Evolutionary conservation across 805 yeast genomes (phyloP), one percentile per base, ranked within the genome.

Genomic region (Vanderwaltozyma polyspora): DNA sequence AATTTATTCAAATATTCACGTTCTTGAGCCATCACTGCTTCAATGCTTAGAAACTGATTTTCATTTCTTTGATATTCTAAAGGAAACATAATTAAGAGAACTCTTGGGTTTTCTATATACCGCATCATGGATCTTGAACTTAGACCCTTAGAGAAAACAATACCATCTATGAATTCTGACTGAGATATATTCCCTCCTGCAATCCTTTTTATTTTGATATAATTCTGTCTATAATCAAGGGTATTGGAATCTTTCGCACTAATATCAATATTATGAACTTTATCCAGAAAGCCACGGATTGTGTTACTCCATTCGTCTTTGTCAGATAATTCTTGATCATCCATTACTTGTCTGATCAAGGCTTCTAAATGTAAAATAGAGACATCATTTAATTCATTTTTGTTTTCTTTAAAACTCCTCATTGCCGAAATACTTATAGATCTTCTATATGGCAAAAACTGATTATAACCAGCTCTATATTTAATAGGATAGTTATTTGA

Each of bases 11-110:
- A 66, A 49, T 79, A 89, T 45, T 89, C 95, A 31, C 72, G 64
- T 50, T 89, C 96, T 51, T 91, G 97, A 0, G 89, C 81, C 32
- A 84, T 64, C 1, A 89, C 78, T 1, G 93, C 81, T 38, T 84
- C 81, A 36, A 87, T 62, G 49, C 94, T 81, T 56, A 85, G 74
- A 38, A 85, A 79, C 41, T 76, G 83, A 43, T 80, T 85, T 35
- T 79, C 84, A 27, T 74, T 76, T 40, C 79, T 75, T 38, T 76
- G 65, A 45, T 85, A 91, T 50, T 87, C 97, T 18, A 91, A 61
- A 0, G 96, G 95, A 48, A 91, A 91, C 66, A 86, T 78, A 5
- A 91, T 67, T 13, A 93, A 64, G 38, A 89, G 74, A 26, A 91
- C 80, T 35, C 76, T 70, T 0, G 99, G 97, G 33, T 72, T 67